These are phyloP conservation scores for Aspergillus oerlinghausenensis DNA, from an alignment of 2,329 filamentous ascomycete genomes.

Conservation along the genomic window DNA sequence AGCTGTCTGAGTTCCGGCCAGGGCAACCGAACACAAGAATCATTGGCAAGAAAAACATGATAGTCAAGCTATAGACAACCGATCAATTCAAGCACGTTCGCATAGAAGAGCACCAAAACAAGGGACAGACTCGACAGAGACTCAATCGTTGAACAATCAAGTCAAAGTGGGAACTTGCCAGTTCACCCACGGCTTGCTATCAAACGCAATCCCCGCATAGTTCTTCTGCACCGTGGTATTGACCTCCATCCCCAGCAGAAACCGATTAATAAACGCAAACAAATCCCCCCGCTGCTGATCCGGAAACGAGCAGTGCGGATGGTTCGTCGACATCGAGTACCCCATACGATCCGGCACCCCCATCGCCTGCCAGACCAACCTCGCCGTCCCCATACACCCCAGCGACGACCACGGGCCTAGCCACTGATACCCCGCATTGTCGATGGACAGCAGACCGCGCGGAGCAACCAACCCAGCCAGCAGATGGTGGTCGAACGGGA, in stretches of 20 bases:
- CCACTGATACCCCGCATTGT: slow-evolving; percentile 8
- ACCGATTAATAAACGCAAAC: slow-evolving; percentile 53
- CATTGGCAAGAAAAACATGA: too few relatives aligned
- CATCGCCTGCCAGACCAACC: slow-evolving; percentile 2
- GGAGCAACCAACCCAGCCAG: slow-evolving; percentile 55
- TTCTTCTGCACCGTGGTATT: slow-evolving; percentile 17
- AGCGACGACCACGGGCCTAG: slow-evolving; percentile 3
- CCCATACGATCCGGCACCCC: slow-evolving; percentile 42
- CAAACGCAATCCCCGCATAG: slow-evolving; percentile 5
- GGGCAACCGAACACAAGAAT: too few relatives aligned
- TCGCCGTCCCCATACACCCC: slow-evolving; percentile 4
- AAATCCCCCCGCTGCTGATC: slow-evolving; percentile 49
- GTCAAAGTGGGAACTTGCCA: slow-evolving; percentile 4
- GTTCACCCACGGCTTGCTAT: slow-evolving; percentile 1
- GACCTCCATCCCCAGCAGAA: slow-evolving; percentile 39
- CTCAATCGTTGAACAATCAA: not conserved
- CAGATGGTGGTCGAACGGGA: slow-evolving; percentile 57
- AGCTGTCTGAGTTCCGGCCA: too few relatives aligned
- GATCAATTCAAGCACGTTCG: too few relatives aligned
- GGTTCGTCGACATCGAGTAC: slow-evolving; percentile 52
- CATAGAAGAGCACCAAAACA: too few relatives aligned
- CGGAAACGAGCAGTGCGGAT: slow-evolving; percentile 56
- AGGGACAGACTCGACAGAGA: too few relatives aligned
- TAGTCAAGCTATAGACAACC: too few relatives aligned
- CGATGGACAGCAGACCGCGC: slow-evolving; percentile 43